phyloP scores from a whole-genome alignment of 2,329 filamentous ascomycete species.

The Trichophyton simii region DNA sequence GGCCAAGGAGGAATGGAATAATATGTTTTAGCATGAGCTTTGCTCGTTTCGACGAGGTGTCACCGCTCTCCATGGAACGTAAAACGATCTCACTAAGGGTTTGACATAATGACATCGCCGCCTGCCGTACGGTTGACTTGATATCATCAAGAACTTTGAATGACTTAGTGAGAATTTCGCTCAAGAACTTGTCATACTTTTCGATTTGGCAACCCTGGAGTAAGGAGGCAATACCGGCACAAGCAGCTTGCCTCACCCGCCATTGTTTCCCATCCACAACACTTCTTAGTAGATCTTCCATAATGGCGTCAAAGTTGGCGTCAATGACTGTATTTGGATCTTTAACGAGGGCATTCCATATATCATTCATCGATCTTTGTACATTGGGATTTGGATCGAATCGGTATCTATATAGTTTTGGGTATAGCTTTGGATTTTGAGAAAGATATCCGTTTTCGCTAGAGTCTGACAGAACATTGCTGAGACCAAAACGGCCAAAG shows the following conservation, averaged over 20 bases:
- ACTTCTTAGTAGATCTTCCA: slow-evolving; percentile 73
- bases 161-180: slow-evolving; percentile 70
- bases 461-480: slow-evolving; percentile 80
- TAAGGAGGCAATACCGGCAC: slow-evolving; percentile 75
- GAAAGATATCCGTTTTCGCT: slow-evolving; percentile 52
- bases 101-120: slow-evolving; percentile 71
- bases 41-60: slow-evolving; percentile 52
- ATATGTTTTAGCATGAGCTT: slow-evolving; percentile 73
- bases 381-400: slow-evolving; percentile 94
- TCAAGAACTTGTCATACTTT: slow-evolving; percentile 73
- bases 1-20: slow-evolving; percentile 78
- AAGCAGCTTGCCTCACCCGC: slow-evolving; percentile 85
- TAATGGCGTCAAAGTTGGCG: slow-evolving; percentile 73
- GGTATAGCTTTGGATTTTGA: slow-evolving; percentile 85
- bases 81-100: slow-evolving; percentile 75
- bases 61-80: slow-evolving; percentile 69
- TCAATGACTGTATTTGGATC: slow-evolving; percentile 67
- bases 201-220: slow-evolving; percentile 65
- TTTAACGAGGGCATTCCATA: slow-evolving; percentile 93
- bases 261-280: slow-evolving; percentile 76
- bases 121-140: slow-evolving; percentile 73
- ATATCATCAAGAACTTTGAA: slow-evolving; percentile 94
- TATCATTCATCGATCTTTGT: slow-evolving; percentile 89
- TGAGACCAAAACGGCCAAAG: slow-evolving; percentile 86
- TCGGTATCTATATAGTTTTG: slow-evolving; percentile 84